A percentile compares a stretch with the other conserved stretches of the same genome.
Conservation (phyloP, 805 yeast species). For the Starmera dryadoides region DNA sequence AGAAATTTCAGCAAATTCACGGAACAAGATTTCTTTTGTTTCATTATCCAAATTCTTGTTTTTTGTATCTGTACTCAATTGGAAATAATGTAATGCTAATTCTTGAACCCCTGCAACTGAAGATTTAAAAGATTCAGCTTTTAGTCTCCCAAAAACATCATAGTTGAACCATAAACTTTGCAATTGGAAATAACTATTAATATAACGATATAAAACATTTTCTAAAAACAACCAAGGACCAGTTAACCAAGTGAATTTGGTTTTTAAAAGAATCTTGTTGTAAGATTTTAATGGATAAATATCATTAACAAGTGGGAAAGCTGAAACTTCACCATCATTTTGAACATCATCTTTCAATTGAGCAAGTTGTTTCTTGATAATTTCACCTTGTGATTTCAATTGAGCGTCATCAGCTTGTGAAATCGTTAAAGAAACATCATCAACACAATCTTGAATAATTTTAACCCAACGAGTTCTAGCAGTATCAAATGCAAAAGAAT, state of each 20-base stretch:
- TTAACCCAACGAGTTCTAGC: constrained; percentile 83
- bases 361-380: constrained; percentile 34
- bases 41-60: constrained; percentile 26
- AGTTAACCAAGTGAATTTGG: constrained; percentile 55
- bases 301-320: constrained; percentile 34
- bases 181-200: constrained; percentile 38
- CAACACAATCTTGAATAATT: constrained; percentile 60
- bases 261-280: constrained; percentile 42
- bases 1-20: constrained; percentile 80
- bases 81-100: constrained; percentile 58
- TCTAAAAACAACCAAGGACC: constrained; percentile 93
- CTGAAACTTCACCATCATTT: constrained; percentile 32
- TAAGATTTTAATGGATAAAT: constrained; percentile 43
- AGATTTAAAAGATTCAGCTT: constrained; percentile 66
- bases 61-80: constrained; percentile 26
- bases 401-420: constrained; percentile 20
- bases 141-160: constrained; percentile 69
- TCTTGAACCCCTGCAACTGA: constrained; percentile 77
- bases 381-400: constrained; percentile 36
- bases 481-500: constrained; percentile 79
- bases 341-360: constrained; percentile 37
- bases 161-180: constrained; percentile 37
- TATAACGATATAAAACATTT: constrained; percentile 70
- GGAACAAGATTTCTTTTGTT: constrained; percentile 51
- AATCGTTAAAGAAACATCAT: constrained; percentile 44